Percentiles rank a stretch among this genome's conserved stretches.
phyloP scores from a whole-genome alignment of 768 basidiomycete species.

The Phanerochaete carnosa region DNA sequence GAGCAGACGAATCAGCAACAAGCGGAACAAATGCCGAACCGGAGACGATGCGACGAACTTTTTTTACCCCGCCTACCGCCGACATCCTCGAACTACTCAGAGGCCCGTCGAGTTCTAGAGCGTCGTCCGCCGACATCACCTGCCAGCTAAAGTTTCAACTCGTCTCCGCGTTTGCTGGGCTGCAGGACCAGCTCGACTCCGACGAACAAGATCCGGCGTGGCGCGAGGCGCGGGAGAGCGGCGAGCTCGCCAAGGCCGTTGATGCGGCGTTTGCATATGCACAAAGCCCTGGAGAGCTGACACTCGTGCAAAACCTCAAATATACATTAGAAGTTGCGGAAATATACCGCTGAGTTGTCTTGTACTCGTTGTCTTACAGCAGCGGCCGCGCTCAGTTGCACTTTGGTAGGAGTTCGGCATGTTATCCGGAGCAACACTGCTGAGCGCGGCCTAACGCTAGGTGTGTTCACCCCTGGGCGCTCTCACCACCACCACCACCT shows the following conservation, averaged over 20 bases:
- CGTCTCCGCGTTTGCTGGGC: slow-evolving; percentile 20
- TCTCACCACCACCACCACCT: not conserved
- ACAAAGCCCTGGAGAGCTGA: not conserved
- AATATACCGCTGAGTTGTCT: not conserved
- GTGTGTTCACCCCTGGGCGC: not conserved
- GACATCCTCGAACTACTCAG: slow-evolving; percentile 19
- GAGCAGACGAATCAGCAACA: not conserved
- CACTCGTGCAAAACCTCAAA: not conserved
- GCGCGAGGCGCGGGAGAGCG: slow-evolving; percentile 15
- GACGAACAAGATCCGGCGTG: slow-evolving; percentile 18
- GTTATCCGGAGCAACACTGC: not conserved
- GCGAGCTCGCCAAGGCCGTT: slow-evolving; percentile 10
- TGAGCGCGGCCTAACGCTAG: not conserved
- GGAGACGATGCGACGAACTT: not conserved
- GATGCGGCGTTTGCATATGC: not conserved
- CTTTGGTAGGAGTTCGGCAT: not conserved
- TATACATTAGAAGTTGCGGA: not conserved
- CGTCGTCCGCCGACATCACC: not conserved
- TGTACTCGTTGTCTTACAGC: not conserved
- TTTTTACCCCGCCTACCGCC: not conserved
- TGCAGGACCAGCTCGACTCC: slow-evolving; percentile 18
- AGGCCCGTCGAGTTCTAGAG: not conserved
- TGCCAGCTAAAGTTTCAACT: slow-evolving; percentile 24
- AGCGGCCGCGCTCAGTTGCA: not conserved
- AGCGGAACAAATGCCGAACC: not conserved